phyloP scores from a whole-genome alignment of 2,329 filamentous ascomycete genomes.

The Xylariales sp. region DNA sequence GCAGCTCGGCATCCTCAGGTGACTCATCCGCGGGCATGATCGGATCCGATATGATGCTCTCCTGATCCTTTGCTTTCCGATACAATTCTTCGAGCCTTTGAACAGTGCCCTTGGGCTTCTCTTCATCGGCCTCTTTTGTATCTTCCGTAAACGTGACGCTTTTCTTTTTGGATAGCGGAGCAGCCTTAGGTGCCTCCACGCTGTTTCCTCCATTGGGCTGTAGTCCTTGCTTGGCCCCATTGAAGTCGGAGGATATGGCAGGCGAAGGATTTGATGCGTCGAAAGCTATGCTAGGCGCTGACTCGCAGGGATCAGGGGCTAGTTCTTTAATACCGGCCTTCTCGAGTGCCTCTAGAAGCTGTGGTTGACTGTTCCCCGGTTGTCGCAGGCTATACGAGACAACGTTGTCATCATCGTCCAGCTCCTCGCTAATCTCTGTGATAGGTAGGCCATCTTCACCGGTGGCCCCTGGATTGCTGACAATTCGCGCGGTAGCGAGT shows the following conservation, averaged over 20 bases:
- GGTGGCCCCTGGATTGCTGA: constrained; percentile 69
- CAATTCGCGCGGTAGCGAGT: constrained; percentile 70
- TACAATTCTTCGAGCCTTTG: constrained; percentile 67
- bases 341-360: constrained; percentile 77
- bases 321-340: constrained; percentile 76
- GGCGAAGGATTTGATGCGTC: constrained; percentile 38
- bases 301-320: constrained; percentile 44
- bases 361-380: constrained; percentile 74
- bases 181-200: constrained; percentile 25
- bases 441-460: constrained; percentile 80
- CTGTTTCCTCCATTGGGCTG: constrained; percentile 16
- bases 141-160: constrained; percentile 73
- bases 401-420: constrained; percentile 91
- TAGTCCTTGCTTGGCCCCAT: not conserved
- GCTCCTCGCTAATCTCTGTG: constrained; percentile 90
- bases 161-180: constrained; percentile 54
- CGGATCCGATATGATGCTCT: constrained; percentile 60
- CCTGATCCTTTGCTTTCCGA: constrained; percentile 65
- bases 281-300: constrained; percentile 33
- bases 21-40: constrained; percentile 80
- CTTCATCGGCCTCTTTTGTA: constrained; percentile 60
- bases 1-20: constrained; percentile 80
- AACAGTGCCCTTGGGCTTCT: constrained; percentile 55
- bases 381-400: constrained; percentile 73
- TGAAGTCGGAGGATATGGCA: constrained; percentile 14